phyloP scores from a whole-genome alignment of 352 stramenopile species.

The Salisapilia sapeloensis region DNA sequence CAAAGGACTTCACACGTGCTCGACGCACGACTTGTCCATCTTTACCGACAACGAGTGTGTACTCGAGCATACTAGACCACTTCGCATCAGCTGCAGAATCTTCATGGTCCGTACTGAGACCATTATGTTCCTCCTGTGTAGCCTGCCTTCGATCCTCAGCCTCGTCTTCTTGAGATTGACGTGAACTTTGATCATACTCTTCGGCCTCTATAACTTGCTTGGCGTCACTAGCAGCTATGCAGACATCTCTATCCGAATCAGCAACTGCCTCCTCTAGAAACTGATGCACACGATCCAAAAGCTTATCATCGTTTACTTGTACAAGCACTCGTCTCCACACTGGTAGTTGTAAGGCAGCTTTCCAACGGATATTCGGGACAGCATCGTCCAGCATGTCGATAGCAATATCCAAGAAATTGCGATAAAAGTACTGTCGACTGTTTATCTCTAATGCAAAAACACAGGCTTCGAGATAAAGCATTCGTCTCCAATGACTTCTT shows the following conservation, averaged over 20 bases:
- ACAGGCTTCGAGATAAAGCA: conserved; percentile 59
- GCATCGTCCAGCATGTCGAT: conserved; percentile 60
- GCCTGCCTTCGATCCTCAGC: conserved; percentile 38
- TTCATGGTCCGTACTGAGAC: conserved; percentile 53
- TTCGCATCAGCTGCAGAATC: conserved; percentile 63
- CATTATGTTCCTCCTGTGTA: conserved; percentile 34
- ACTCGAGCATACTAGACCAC: conserved; percentile 78
- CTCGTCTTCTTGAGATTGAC: conserved; percentile 33
- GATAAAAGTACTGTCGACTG: conserved; percentile 52
- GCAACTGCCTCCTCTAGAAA: conserved; percentile 40
- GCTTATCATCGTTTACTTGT: conserved; percentile 45
- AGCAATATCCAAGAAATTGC: conserved; percentile 59
- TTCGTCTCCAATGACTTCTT: conserved; percentile 55
- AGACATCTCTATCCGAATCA: conserved; percentile 55
- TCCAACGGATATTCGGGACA: conserved; percentile 60
- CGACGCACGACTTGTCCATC: conserved; percentile 69
- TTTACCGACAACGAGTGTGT: conserved; percentile 68
- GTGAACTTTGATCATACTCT: conserved; percentile 10
- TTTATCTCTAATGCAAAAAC: conserved; percentile 39
- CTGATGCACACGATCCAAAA: conserved; percentile 44
- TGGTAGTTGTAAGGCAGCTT: conserved; percentile 39
- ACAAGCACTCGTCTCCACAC: conserved; percentile 41
- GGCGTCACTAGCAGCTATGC: conserved; percentile 21
- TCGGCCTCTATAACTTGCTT: conserved; percentile 22
- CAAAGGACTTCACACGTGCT: conserved; percentile 65